These are phyloP conservation scores for Glycine soja DNA, from an alignment of 306 rosid species.

Conservation along the genomic window DNA sequence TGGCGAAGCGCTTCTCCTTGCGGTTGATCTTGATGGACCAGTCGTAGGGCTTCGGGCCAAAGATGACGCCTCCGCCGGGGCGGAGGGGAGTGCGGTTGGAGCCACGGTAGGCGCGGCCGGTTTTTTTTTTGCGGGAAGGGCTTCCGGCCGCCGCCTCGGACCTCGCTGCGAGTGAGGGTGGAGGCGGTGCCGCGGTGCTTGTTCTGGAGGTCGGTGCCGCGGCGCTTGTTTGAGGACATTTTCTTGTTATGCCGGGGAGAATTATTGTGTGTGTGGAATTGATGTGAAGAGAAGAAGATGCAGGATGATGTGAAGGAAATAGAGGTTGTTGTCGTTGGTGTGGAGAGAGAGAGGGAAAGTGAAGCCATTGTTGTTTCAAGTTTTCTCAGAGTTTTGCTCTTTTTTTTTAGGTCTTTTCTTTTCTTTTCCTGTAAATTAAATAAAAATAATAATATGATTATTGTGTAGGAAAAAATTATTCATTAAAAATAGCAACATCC, in stretches of 20 bases:
- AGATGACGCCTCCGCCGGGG: slow-evolving; percentile 89
- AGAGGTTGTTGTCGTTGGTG: slow-evolving; percentile 44
- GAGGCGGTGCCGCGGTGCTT: slow-evolving; percentile 98
- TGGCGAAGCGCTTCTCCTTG: slow-evolving; percentile 89
- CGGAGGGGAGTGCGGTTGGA: slow-evolving; percentile 81
- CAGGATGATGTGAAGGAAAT: slow-evolving; percentile 48
- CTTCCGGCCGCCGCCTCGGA: slow-evolving; percentile 82
- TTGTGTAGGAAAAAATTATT: no score
- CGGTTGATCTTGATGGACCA: slow-evolving; percentile 88
- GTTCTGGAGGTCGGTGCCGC: slow-evolving; percentile 84
- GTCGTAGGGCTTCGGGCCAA: slow-evolving; percentile 92
- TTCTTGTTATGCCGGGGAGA: no score
- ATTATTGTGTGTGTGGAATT: not conserved
- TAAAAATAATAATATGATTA: no score
- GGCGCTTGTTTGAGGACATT: no score
- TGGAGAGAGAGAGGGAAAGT: slow-evolving; percentile 2
- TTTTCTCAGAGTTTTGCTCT: not conserved
- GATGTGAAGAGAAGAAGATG: slow-evolving; percentile 30
- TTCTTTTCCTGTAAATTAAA: no score
- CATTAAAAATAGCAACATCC: no score
- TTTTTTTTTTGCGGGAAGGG: slow-evolving; percentile 89
- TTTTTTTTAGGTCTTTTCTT: no score
- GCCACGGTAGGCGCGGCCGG: slow-evolving; percentile 85
- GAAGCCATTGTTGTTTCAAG: slow-evolving; percentile 41
- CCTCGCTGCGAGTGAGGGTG: slow-evolving; percentile 86